Evolutionary conservation across 495 filamentous ascomycete species (phyloP).

Genomic region (Hypomontagnella submonticulosa): DNA sequence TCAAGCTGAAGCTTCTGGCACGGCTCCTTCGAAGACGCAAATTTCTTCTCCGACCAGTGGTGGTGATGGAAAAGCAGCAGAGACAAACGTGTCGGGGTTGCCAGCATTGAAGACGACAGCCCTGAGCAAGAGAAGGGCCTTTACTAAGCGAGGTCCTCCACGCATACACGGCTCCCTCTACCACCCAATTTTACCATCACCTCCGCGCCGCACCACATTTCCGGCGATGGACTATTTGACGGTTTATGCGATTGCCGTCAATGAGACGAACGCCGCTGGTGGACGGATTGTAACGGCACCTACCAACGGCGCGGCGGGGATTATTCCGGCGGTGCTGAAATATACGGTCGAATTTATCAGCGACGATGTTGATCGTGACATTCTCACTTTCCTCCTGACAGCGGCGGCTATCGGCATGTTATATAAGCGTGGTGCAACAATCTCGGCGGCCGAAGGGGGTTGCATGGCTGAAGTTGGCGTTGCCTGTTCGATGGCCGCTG

Average conservation of each 20-base stretch:
- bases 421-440: constrained; percentile 52
- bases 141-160: constrained; percentile 36
- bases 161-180: constrained; percentile 47
- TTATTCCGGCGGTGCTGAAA: constrained; percentile 51
- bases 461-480: constrained; percentile 55
- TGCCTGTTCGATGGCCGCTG: constrained; percentile 54
- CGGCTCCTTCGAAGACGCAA: constrained; percentile 7
- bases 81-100: background rate
- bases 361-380: constrained; percentile 50
- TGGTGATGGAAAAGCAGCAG: background rate
- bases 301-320: constrained; percentile 51
- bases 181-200: constrained; percentile 49
- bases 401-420: constrained; percentile 52
- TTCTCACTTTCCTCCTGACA: constrained; percentile 50
- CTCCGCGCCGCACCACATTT: constrained; percentile 48
- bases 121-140: constrained; percentile 22
- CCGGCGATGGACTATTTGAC: constrained; percentile 52
- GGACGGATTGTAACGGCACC: constrained; percentile 54
- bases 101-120: constrained; percentile 14
- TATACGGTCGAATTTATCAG: constrained; percentile 51
- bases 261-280: constrained; percentile 52
- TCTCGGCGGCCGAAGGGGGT: constrained; percentile 51
- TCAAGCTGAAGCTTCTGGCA: constrained; percentile 15
- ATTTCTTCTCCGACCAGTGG: constrained; percentile 19
- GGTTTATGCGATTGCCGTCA: constrained; percentile 52